These are phyloP conservation scores for Ramicandelaber brevisporus DNA, from an alignment of 192 early-diverging fungal species.

Conservation along the genomic window DNA sequence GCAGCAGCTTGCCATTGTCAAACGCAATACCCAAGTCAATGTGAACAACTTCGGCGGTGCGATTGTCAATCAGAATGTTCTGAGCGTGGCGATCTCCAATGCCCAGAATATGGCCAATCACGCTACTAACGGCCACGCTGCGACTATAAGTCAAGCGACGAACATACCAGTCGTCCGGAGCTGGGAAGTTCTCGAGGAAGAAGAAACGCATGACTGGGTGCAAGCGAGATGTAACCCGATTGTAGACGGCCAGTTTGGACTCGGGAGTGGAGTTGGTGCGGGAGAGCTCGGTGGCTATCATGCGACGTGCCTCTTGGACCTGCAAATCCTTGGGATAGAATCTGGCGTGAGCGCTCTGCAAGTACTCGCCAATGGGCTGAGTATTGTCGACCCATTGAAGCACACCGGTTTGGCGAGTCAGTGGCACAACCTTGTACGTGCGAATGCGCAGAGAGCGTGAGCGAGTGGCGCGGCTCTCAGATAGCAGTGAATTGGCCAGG, in stretches of 20 bases:
- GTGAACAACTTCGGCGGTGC: constrained; percentile 67
- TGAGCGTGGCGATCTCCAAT: constrained; percentile 82
- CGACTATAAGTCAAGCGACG: constrained; percentile 41
- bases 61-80: constrained; percentile 69
- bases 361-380: constrained; percentile 34
- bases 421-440: constrained; percentile 58
- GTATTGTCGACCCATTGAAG: constrained; percentile 85
- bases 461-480: neutral
- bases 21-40: constrained; percentile 95
- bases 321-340: constrained; percentile 14
- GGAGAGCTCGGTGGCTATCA: constrained; percentile 8
- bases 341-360: constrained; percentile 27
- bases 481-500: neutral
- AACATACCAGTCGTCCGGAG: constrained; percentile 49
- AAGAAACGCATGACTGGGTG: constrained; percentile 37
- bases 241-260: constrained; percentile 26
- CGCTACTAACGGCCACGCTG: constrained; percentile 63
- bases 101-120: constrained; percentile 73
- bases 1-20: constrained; percentile 69
- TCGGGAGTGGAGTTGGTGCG: constrained; percentile 18
- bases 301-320: constrained; percentile 12
- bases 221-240: constrained; percentile 16
- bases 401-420: constrained; percentile 73
- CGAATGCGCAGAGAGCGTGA: constrained; percentile 15
- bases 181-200: constrained; percentile 53